Evolutionary conservation across 1,284 basidiomycete genomes (phyloP), one percentile per base, ranked within the genome.

Genomic region (Pseudozyma pruni): DNA sequence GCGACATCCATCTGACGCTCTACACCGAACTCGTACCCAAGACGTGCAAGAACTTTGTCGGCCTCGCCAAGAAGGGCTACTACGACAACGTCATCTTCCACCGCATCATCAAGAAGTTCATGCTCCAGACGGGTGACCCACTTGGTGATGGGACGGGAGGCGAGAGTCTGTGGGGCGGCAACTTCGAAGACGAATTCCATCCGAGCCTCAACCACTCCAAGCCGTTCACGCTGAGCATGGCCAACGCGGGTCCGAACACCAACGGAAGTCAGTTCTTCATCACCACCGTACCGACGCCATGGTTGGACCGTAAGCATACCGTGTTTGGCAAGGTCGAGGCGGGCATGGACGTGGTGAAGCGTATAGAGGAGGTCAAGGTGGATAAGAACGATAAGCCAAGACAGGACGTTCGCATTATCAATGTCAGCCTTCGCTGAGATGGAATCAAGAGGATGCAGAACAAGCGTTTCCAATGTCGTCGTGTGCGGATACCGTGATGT

Each of bases 191-290:
- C 83, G 95, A 98, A 84, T 94, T 98, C 81, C 68, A 71, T 14
- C 90, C 92, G 67, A 90, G 91, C 53, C 85, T 96, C 55, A 90
- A 89, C 82, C 95, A 98, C 83, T 93, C 97, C 83, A 86, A 93
- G 58, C 94, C 95, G 0, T 98, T 97, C 81, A 96, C 92, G n/a
- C 86, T 98, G 45, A 94, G 92, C 79, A 98, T 98, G 94, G 96
- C 96, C n/a, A 99, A 99, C 68, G 91, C 93, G 2, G 95, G 96
- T 1, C 90, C 93, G 1, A 86, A 86, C 51, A 98, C 96, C 35
- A 99, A 98, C 81, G 96, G 90, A 2, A 92, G 90, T 4, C 95
- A 99, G 83, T 98, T 98, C 86, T 98, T 98, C 85, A 94, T 98
- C 82, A 99, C 96, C 2, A 97, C 94, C 2, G 94, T 90, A 2